Evolutionary conservation across 768 basidiomycete species (phyloP).

Genomic region (Amanita exitialis): DNA sequence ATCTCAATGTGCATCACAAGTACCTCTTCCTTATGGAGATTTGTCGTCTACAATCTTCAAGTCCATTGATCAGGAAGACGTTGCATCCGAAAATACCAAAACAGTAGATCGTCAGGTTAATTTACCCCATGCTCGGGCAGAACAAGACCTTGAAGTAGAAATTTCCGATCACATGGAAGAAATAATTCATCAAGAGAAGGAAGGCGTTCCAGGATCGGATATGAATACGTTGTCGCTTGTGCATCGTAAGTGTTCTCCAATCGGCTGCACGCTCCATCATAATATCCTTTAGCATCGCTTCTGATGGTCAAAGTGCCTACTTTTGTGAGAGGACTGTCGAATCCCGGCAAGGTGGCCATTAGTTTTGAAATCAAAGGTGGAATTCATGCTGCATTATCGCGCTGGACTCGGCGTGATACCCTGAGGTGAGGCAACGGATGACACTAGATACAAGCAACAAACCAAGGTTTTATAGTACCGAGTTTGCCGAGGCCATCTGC

Average conservation of each 20-base stretch:
- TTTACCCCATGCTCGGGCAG: background rate
- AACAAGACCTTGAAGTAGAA: background rate
- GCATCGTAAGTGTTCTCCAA: background rate
- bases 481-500: background rate
- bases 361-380: background rate
- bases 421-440: background rate
- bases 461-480: background rate
- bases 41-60: background rate
- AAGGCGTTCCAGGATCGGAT: background rate
- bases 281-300: background rate
- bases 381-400: slow-evolving; percentile 1
- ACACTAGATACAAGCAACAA: too few species aligned
- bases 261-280: background rate
- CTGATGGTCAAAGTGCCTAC: slow-evolving; percentile 3
- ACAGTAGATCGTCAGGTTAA: background rate
- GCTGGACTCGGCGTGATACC: background rate
- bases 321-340: slow-evolving; percentile 1
- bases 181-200: background rate
- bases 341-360: background rate
- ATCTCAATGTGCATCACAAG: background rate
- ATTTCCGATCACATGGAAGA: background rate
- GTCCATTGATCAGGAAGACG: background rate
- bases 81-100: too few species aligned
- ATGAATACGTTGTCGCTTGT: background rate
- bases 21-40: background rate